Evolutionary conservation across 2,329 filamentous ascomycete genomes (phyloP).

Genomic region (Penicillium sp.): DNA sequence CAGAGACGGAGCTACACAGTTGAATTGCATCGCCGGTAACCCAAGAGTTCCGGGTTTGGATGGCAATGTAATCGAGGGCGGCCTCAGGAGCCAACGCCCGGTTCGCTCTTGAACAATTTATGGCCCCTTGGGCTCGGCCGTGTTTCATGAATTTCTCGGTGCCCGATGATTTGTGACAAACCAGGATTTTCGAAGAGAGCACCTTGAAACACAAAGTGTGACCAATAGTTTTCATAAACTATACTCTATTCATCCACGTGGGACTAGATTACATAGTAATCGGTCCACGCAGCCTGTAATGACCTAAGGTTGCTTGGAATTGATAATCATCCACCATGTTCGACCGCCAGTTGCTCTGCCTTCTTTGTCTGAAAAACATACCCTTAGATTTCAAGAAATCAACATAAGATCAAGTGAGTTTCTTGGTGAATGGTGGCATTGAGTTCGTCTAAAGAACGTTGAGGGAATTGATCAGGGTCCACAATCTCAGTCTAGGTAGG

Average conservation of each 20-base stretch:
- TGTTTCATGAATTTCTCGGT: not conserved
- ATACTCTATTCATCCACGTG: too few species aligned
- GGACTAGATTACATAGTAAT: not conserved
- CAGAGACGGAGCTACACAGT: not conserved
- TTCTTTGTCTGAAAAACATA: too few species aligned
- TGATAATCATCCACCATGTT: too few species aligned
- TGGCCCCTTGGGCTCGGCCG: not conserved
- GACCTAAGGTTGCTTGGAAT: too few species aligned
- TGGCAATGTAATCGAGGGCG: not conserved
- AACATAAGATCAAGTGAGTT: not conserved
- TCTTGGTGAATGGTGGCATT: not conserved
- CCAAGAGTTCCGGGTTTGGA: not conserved
- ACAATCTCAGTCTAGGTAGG: not conserved
- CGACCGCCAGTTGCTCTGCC: too few species aligned
- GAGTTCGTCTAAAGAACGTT: not conserved
- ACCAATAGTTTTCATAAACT: too few species aligned
- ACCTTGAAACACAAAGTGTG: not conserved
- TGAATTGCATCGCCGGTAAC: not conserved
- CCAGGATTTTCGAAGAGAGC: not conserved
- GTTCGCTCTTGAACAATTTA: not conserved
- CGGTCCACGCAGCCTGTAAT: not conserved
- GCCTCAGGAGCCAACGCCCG: not conserved
- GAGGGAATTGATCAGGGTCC: not conserved
- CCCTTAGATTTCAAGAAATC: not conserved
- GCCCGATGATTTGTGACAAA: not conserved